Base-by-base conservation (phyloP, 2,329 filamentous ascomycete genomes). In the Blastomyces parvus region DNA sequence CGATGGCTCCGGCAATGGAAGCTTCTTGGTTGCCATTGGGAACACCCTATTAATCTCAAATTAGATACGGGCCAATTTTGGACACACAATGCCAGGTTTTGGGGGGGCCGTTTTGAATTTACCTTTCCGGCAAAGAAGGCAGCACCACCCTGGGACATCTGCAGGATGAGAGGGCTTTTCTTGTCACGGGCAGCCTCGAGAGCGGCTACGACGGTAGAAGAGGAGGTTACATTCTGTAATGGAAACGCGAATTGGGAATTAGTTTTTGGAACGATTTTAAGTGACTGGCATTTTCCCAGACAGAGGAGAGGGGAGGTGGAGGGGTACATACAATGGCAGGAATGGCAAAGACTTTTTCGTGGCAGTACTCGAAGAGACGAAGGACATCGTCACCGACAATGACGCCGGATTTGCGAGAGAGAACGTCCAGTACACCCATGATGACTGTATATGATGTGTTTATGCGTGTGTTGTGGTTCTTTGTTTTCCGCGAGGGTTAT, bases 141-240 rank as follows among this genome's bases (percentile, higher is more conserved):
- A 68, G 91, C 89, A 80, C 92, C 92, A 74, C 94, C 94, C 80
- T 97, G 90, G 72, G 90, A 95, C 73, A 90, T 84, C 82, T 97
- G 94, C 70, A 97, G 86, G 79, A 97, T 89, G 80, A 97, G 88
- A 72, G 94, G 94, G 66, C 90, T 84, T 79, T 96, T 96, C 76
- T 86, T 83, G 79, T 97, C 92, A 73, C 91, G 88, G 71, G 94
- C 94, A 76, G 94, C 94, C 84, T 99, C 94, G 71, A 99, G 91
- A 62, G 90, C 81, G 72, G 91, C 87, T 69, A 97, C 88, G 67
- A 86, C 88, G 67, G 88, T 91, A 67, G 91, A 96, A 66, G 90
- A 96, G 52, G 91, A 96, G 71, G 93, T 97, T 74, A 96, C 90
- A 81, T 97, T 97, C 82, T 84, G 65, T 40, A 53, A 38, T 46